Evolutionary conservation across 441 rosid species (phyloP).

Genomic region (Populus hybrid): DNA sequence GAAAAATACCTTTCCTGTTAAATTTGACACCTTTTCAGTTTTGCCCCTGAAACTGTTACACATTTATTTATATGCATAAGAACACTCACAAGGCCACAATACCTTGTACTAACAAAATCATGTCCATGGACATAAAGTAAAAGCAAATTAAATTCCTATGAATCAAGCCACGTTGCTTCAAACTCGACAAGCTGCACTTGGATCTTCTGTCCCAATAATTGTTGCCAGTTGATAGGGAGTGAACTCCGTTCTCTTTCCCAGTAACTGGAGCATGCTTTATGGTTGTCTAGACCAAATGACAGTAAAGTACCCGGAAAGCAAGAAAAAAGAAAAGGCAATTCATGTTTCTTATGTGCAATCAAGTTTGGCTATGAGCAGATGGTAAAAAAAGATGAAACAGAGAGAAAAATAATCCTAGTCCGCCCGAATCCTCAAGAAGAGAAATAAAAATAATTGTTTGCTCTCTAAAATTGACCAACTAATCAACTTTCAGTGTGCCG

Average conservation of each 20-base stretch:
- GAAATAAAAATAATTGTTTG: background rate
- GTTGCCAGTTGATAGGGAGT: background rate
- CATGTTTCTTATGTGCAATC: background rate
- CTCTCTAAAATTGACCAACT: background rate
- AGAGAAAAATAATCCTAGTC: background rate
- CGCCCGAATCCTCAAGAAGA: constrained; percentile 1
- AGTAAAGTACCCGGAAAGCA: background rate
- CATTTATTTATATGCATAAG: background rate
- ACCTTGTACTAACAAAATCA: background rate
- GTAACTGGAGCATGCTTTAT: background rate
- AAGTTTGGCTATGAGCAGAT: background rate
- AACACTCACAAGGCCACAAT: background rate
- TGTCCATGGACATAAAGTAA: background rate
- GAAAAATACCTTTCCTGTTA: background rate
- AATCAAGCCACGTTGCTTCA: background rate
- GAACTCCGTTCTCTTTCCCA: background rate
- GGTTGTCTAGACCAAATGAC: background rate
- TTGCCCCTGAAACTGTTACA: background rate
- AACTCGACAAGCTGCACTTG: background rate
- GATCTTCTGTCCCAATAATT: background rate
- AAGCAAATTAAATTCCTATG: background rate
- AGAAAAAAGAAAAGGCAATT: background rate
- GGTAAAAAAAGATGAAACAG: background rate
- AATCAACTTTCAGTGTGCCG: constrained; percentile 3
- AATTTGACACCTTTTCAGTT: background rate